phyloP scores from a whole-genome alignment of 148 eudicot species.

The Oxyria digyna region DNA sequence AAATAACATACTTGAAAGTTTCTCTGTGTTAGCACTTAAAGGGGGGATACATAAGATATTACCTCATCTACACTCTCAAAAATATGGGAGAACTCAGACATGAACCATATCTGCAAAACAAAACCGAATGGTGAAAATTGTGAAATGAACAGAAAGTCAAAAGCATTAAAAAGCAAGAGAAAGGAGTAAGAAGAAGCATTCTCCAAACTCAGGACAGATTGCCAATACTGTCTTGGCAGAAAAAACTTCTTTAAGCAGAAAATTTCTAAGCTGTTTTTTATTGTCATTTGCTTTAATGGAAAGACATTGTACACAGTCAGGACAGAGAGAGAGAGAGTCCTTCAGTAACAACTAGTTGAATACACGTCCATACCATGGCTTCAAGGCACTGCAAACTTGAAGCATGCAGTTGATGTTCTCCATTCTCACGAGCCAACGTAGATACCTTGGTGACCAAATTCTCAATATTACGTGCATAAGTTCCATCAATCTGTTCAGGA shows the following conservation, averaged over 20 bases:
- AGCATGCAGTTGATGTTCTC: conserved; percentile 39
- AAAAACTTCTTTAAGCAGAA: too few species aligned
- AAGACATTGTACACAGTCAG: too few species aligned
- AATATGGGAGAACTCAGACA: conserved; percentile 69
- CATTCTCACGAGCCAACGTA: conserved; percentile 42
- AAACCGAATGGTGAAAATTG: neutral
- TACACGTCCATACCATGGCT: conserved; percentile 52
- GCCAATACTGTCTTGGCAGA: neutral
- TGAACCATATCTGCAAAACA: conserved; percentile 80
- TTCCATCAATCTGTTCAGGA: conserved; percentile 62
- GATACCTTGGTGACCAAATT: conserved; percentile 49
- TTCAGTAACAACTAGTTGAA: neutral
- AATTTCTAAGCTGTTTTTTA: too few species aligned
- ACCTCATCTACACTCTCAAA: conserved; percentile 69
- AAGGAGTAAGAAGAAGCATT: neutral
- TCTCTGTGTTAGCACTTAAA: neutral
- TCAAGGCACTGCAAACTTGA: conserved; percentile 85
- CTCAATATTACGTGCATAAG: conserved; percentile 61
- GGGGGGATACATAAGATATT: neutral
- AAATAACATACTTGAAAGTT: neutral
- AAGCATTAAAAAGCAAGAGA: neutral
- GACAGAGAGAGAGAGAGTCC: neutral
- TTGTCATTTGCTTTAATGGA: too few species aligned
- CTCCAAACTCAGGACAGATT: neutral
- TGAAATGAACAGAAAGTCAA: neutral